Conservation (phyloP, 129 eudicot genomes). For the Flaveria sonorensis region DNA sequence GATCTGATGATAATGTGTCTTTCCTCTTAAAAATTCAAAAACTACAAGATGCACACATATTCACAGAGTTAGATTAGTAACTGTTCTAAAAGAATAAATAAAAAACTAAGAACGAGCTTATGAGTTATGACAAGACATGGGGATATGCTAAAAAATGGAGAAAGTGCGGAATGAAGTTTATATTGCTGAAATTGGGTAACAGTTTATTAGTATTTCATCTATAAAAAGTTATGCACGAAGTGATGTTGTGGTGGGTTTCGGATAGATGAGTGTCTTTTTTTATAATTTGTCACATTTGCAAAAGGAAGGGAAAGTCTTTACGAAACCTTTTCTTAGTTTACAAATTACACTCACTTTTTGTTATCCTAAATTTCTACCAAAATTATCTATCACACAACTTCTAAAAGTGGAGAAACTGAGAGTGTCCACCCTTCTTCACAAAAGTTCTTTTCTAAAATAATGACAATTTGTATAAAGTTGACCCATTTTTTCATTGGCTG, state of each 20-base stretch:
- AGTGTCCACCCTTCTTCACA: background rate
- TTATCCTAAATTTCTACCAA: slow-evolving; percentile 23
- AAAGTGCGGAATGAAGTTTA: slow-evolving; percentile 23
- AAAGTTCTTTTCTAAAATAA: no score
- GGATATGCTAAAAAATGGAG: slow-evolving; percentile 31
- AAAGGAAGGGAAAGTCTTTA: background rate
- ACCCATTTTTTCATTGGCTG: no score
- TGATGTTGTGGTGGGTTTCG: slow-evolving; percentile 4
- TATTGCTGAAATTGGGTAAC: slow-evolving; percentile 35
- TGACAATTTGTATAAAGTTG: no score
- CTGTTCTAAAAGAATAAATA: background rate
- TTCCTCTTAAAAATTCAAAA: no score
- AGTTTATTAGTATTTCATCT: slow-evolving; percentile 26
- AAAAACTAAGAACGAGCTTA: background rate
- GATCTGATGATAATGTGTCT: no score
- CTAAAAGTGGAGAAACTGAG: slow-evolving; percentile 3
- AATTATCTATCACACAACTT: background rate
- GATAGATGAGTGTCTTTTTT: slow-evolving; percentile 5
- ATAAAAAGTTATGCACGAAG: slow-evolving; percentile 14
- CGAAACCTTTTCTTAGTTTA: background rate
- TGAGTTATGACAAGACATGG: slow-evolving; percentile 18
- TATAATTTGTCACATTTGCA: background rate
- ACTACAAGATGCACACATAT: no score
- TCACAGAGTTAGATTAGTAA: no score
- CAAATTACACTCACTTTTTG: background rate